Base-by-base conservation (phyloP, 2,329 filamentous ascomycete species). In the Clarireedia hainanense region DNA sequence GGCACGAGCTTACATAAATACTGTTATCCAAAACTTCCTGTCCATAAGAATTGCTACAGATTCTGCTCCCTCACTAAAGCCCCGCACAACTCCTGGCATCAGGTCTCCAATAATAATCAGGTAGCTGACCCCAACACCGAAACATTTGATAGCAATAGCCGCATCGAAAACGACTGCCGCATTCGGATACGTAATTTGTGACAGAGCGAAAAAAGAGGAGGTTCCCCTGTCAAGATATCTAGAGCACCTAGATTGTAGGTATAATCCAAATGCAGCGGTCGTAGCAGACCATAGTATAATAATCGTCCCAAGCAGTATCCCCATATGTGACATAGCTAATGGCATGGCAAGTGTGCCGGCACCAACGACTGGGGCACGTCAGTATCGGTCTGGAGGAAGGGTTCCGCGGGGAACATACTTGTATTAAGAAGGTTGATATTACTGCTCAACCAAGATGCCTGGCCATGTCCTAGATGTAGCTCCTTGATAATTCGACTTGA, bases 51-150 rank as follows among this genome's bases (percentile, higher is more conserved):
- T 97, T 1, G 83, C 80, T 46, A 86, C 74, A 2, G 81, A 77
- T 17, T 78, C 80, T 20, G 81, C 80, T 50, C 76, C 74, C 48
- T 80, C 78, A 59, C 83, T 81, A 71, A 99, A 92, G 4, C 91
- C 94, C 58, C 83, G 75, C 24, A 94, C 84, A 9, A 99, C 94
- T 40, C 91, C 92, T 0, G 94, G 94, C 94, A 99, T 99, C 60
- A 99, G 76, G 70, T 99, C 94, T 50, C 94, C 94, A 64, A 99
- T 97, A 67, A 99, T 97, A 68, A 99, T 99, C 65, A 99, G 81
- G 73, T 99, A 99, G 65, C 91, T 96, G 58, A 97, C 89, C 23
- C 89, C 94, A 9, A 99, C 94, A 39, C 94, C 94, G 69, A 99
- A 99, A 72, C 94, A 99, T 71, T 99, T 99, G 68, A 99, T 84